These are phyloP conservation scores for Cordyceps cicadae DNA, from an alignment of 2,329 filamentous ascomycete species.

Conservation along the genomic window DNA sequence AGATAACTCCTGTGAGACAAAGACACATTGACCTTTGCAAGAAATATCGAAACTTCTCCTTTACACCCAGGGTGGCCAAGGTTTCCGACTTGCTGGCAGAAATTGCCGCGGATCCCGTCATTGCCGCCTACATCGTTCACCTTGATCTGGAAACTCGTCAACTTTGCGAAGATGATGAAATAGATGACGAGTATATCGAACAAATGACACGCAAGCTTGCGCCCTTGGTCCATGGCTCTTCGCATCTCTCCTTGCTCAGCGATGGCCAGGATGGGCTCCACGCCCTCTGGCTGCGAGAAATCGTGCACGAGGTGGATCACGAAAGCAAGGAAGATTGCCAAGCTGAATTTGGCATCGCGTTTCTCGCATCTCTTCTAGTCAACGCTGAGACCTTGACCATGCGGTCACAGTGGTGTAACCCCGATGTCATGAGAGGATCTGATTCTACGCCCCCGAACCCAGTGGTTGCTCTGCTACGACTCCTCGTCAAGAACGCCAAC, in stretches of 20 bases:
- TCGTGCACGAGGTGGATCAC: not conserved
- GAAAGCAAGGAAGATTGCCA: too few relatives aligned
- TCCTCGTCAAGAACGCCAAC: not conserved
- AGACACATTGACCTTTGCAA: not conserved
- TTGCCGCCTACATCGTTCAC: slow-evolving; percentile 10
- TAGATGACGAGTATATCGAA: not conserved
- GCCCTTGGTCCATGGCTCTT: not conserved
- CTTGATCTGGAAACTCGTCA: not conserved
- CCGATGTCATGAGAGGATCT: too few relatives aligned
- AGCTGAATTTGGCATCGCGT: not conserved
- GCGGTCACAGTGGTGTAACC: not conserved
- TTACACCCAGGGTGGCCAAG: not conserved
- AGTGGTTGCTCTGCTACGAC: not conserved
- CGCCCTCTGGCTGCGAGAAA: not conserved
- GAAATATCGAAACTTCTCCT: not conserved
- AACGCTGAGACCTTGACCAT: slow-evolving; percentile 1
- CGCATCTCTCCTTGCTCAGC: not conserved
- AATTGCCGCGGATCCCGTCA: not conserved
- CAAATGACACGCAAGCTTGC: not conserved
- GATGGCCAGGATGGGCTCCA: too few relatives aligned
- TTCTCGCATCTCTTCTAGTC: not conserved
- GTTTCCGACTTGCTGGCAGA: not conserved
- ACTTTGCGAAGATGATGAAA: not conserved
- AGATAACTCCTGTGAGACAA: not conserved
- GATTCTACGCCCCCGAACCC: not conserved